phyloP scores from a whole-genome alignment of 2,329 filamentous ascomycete genomes.

The Fonsecaea nubica region DNA sequence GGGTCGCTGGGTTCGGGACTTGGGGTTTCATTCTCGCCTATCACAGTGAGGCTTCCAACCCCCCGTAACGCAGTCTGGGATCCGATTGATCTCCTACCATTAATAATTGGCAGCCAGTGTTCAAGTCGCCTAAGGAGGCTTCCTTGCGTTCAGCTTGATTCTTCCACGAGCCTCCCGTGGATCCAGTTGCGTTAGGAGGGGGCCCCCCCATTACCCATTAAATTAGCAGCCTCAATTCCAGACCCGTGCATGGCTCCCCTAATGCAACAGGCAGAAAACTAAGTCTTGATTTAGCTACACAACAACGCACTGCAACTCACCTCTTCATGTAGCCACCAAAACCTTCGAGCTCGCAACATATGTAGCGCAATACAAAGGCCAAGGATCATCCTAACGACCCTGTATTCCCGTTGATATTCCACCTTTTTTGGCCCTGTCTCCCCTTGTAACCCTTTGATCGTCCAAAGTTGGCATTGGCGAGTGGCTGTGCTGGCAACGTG shows the following conservation, averaged over 20 bases:
- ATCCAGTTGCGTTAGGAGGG: background rate
- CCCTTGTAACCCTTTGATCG: background rate
- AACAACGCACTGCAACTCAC: background rate
- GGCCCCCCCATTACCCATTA: background rate
- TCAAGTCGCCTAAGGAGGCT: background rate
- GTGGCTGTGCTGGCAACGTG: background rate
- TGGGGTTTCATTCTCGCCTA: background rate
- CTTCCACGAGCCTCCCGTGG: background rate
- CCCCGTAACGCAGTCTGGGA: background rate
- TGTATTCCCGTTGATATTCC: background rate
- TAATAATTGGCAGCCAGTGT: background rate
- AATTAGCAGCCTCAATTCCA: background rate
- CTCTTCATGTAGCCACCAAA: background rate
- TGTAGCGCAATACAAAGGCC: background rate
- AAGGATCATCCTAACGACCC: background rate
- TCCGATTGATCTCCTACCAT: background rate
- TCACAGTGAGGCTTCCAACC: background rate
- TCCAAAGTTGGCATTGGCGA: background rate
- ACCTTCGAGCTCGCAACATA: background rate
- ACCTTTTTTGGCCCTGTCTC: background rate
- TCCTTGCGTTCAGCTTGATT: background rate
- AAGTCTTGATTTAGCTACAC: conserved; percentile 1
- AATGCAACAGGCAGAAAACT: background rate
- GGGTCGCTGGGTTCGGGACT: background rate
- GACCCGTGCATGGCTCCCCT: background rate